phyloP scores from a whole-genome alignment of 805 yeast genomes.

The Lipomyces mesembrius region DNA sequence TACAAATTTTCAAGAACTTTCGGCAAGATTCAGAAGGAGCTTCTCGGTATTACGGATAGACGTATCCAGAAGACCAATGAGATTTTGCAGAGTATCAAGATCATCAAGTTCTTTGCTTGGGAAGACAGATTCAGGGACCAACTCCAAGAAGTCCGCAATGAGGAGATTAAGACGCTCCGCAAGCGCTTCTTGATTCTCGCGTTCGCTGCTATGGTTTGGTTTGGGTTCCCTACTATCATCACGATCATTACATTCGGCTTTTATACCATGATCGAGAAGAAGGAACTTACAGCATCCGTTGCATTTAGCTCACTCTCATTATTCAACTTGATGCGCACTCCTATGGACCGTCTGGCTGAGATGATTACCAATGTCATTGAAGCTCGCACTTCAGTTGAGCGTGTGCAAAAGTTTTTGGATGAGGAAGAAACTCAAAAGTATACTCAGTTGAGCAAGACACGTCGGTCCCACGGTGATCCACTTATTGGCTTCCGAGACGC shows the following conservation, averaged over 20 bases:
- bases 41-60: conserved; percentile 81
- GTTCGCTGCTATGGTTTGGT: conserved; percentile 58
- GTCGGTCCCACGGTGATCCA: conserved; percentile 61
- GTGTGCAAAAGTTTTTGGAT: conserved; percentile 77
- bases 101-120: conserved; percentile 97
- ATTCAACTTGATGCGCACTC: conserved; percentile 81
- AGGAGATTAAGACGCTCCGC: conserved; percentile 68
- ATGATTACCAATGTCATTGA: conserved; percentile 87
- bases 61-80: conserved; percentile 93
- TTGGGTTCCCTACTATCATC: conserved; percentile 71
- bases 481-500: conserved; percentile 76
- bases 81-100: conserved; percentile 87
- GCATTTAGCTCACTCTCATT: conserved; percentile 92
- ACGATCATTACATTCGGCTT: conserved; percentile 82
- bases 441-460: conserved; percentile 63
- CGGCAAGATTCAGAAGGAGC: conserved; percentile 69
- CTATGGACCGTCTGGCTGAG: conserved; percentile 87
- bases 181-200: conserved; percentile 70
- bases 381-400: conserved; percentile 88
- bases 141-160: conserved; percentile 70
- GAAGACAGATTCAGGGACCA: conserved; percentile 78
- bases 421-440: conserved; percentile 85
- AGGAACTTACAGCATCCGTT: conserved; percentile 80
- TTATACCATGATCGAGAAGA: conserved; percentile 72
- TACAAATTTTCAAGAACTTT: conserved; percentile 65